phyloP scores from a whole-genome alignment of 768 basidiomycete species.

The Kwoniella mangroviensis region DNA sequence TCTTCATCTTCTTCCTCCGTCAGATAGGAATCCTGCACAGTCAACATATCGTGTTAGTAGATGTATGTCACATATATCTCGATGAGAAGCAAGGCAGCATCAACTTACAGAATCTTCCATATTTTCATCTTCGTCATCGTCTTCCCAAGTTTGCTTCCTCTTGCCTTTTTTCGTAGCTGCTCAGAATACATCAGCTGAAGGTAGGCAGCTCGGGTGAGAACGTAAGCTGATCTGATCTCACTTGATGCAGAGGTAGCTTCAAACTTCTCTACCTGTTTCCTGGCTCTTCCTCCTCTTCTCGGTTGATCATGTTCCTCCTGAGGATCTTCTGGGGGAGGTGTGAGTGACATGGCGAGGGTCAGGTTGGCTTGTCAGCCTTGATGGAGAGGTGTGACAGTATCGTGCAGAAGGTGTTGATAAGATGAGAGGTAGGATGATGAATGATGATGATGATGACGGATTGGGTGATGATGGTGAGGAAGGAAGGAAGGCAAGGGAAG shows the following conservation, averaged over 20 bases:
- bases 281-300: conserved; percentile 38
- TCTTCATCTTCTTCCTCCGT: conserved; percentile 33
- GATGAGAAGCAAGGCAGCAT: neutral
- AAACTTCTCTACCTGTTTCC: conserved; percentile 46
- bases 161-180: conserved; percentile 23
- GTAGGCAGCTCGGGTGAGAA: too few species aligned
- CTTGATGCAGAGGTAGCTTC: conserved; percentile 24
- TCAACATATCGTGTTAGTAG: neutral
- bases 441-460: too few species aligned
- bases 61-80: neutral
- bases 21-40: conserved; percentile 16
- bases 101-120: conserved; percentile 1
- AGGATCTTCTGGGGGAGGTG: conserved; percentile 15
- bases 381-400: too few species aligned
- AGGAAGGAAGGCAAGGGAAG: too few species aligned
- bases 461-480: too few species aligned
- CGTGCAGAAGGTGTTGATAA: too few species aligned
- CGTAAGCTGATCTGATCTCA: conserved; percentile 8
- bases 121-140: conserved; percentile 28
- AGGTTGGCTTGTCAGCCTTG: neutral
- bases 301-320: conserved; percentile 32
- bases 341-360: conserved; percentile 15
- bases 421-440: too few species aligned
- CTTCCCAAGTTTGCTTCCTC: conserved; percentile 27
- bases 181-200: conserved; percentile 5